A percentile compares a stretch with the other conserved stretches of the same genome.
phyloP scores from a whole-genome alignment of 805 yeast species.

The Candida pini region DNA sequence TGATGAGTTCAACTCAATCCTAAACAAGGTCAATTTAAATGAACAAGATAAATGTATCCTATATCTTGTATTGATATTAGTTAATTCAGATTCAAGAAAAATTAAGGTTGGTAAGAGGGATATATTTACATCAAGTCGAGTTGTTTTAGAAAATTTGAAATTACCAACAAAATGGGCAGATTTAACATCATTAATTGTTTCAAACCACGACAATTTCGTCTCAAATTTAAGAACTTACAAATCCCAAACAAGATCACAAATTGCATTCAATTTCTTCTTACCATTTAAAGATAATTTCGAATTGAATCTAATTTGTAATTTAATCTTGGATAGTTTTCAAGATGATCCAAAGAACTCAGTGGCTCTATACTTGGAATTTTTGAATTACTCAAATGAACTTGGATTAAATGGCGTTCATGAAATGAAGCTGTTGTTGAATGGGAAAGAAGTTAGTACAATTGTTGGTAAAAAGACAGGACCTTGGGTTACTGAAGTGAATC shows the following conservation, averaged over 20 bases:
- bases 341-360: conserved; percentile 14
- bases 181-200: conserved; percentile 40
- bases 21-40: conserved; percentile 17
- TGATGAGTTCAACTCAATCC: conserved; percentile 4
- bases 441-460: conserved; percentile 54
- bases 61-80: conserved; percentile 46
- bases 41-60: conserved; percentile 25
- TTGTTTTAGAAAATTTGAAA: conserved; percentile 67
- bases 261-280: conserved; percentile 54
- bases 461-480: conserved; percentile 72
- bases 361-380: conserved; percentile 29
- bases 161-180: conserved; percentile 53
- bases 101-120: conserved; percentile 25
- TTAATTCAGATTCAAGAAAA: conserved; percentile 39
- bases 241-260: conserved; percentile 41
- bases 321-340: conserved; percentile 14
- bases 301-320: conserved; percentile 26
- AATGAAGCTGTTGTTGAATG: conserved; percentile 67
- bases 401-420: conserved; percentile 39
- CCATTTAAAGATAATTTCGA: conserved; percentile 49
- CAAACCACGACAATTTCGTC: conserved; percentile 24
- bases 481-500: conserved; percentile 64
- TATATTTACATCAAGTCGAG: conserved; percentile 38
- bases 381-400: conserved; percentile 26
- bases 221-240: conserved; percentile 24